Evolutionary conservation across 305 asterid genomes (phyloP).

Genomic region (Fraxinus ornus): DNA sequence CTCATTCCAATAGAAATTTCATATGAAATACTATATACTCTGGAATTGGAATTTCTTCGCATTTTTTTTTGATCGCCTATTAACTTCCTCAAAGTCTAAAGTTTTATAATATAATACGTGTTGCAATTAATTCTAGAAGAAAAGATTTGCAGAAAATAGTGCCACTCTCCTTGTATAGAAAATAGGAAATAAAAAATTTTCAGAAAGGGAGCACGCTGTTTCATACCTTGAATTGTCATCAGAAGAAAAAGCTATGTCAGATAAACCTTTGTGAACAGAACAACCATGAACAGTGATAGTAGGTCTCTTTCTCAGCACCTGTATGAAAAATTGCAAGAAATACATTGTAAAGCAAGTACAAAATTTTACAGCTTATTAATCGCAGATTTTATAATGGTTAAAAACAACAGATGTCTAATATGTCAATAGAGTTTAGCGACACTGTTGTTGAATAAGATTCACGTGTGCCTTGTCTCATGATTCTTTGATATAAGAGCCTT

Average conservation of each 20-base stretch:
- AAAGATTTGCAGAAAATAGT: constrained; percentile 7
- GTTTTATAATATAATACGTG: constrained; percentile 10
- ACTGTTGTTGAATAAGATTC: neutral
- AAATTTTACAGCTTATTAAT: neutral
- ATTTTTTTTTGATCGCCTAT: neutral
- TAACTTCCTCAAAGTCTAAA: neutral
- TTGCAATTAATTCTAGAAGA: constrained; percentile 18
- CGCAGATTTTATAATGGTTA: neutral
- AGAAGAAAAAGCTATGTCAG: constrained; percentile 79
- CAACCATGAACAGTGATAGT: constrained; percentile 70
- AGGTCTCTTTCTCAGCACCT: constrained; percentile 74
- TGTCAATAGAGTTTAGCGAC: neutral
- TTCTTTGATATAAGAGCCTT: constrained; percentile 1
- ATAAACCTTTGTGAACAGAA: constrained; percentile 59
- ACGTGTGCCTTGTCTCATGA: neutral
- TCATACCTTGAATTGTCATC: constrained; percentile 69
- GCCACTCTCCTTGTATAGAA: neutral
- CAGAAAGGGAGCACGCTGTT: neutral
- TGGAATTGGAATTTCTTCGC: neutral
- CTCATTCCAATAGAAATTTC: neutral
- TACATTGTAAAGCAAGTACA: neutral
- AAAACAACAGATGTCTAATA: neutral
- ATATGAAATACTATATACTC: neutral
- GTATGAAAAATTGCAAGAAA: constrained; percentile 36
- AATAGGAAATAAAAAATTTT: constrained; percentile 5